Percentiles rank a stretch among this genome's conserved stretches.
Conservation (phyloP, 768 basidiomycete genomes). For the Dioszegia hungarica region DNA sequence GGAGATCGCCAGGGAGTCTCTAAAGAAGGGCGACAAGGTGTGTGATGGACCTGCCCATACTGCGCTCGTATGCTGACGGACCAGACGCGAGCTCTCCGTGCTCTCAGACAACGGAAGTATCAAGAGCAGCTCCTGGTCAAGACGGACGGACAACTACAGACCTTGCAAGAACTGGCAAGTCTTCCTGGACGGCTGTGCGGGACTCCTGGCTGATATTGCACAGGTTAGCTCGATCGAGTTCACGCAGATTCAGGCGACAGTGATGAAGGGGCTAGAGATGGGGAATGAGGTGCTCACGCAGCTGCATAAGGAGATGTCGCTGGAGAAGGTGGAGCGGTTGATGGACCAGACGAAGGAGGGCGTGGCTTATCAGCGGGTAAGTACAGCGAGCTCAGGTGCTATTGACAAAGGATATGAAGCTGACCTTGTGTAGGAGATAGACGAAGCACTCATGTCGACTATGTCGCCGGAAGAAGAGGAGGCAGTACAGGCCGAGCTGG, state of each 20-base stretch:
- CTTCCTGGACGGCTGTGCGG: not conserved
- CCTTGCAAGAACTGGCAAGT: slow-evolving; percentile 77
- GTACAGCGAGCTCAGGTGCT: slow-evolving; percentile 25
- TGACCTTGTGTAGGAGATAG: slow-evolving; percentile 66
- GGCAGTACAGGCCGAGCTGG: slow-evolving; percentile 78
- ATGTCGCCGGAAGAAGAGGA: slow-evolving; percentile 89
- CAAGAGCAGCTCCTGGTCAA: slow-evolving; percentile 79
- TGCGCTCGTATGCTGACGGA: not conserved
- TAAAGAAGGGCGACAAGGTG: slow-evolving; percentile 76
- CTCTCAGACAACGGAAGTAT: slow-evolving; percentile 85
- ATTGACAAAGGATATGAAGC: not conserved
- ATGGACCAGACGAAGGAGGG: slow-evolving; percentile 91
- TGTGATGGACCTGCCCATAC: not conserved
- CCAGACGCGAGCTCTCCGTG: slow-evolving; percentile 67
- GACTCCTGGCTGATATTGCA: not conserved
- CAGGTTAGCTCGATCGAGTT: slow-evolving; percentile 97
- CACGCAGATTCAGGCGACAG: slow-evolving; percentile 85
- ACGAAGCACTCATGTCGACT: slow-evolving; percentile 74
- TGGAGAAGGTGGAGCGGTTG: slow-evolving; percentile 88
- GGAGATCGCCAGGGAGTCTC: slow-evolving; percentile 77
- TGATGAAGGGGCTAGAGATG: slow-evolving; percentile 85
- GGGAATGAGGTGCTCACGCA: slow-evolving; percentile 90
- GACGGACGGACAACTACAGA: slow-evolving; percentile 86
- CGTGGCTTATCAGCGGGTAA: slow-evolving; percentile 79
- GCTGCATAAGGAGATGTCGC: slow-evolving; percentile 87